These are phyloP conservation scores for Candida sojae DNA, from an alignment of 1,139 yeast genomes.

Conservation along the genomic window DNA sequence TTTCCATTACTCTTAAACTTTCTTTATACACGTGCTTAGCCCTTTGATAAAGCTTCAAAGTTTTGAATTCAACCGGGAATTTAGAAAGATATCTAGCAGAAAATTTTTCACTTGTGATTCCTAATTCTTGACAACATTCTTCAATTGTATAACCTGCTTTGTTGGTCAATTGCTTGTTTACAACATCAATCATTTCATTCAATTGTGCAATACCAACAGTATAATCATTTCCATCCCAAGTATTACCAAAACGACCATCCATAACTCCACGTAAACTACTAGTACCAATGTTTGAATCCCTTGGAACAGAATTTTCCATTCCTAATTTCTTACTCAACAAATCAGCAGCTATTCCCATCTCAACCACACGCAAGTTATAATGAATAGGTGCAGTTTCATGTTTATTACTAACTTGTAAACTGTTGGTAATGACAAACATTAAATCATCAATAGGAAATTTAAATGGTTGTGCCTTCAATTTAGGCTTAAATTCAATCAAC, in stretches of 20 bases:
- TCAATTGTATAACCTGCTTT: constrained; percentile 50
- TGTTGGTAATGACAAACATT: constrained; percentile 63
- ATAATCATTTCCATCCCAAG: constrained; percentile 51
- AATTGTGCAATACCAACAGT: constrained; percentile 47
- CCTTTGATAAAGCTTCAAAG: constrained; percentile 58
- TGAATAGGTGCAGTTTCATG: constrained; percentile 70
- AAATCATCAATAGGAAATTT: constrained; percentile 53
- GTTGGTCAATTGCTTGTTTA: constrained; percentile 27
- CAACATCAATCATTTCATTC: constrained; percentile 38
- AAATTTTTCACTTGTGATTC: constrained; percentile 45
- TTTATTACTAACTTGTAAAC: constrained; percentile 63
- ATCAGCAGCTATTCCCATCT: constrained; percentile 65
- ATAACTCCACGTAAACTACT: constrained; percentile 61
- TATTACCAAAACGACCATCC: constrained; percentile 46
- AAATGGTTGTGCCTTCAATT: constrained; percentile 57
- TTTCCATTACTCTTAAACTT: constrained; percentile 58
- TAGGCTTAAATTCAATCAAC: constrained; percentile 63
- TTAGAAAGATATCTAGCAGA: constrained; percentile 46
- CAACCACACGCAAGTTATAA: constrained; percentile 72
- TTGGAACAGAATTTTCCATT: constrained; percentile 32
- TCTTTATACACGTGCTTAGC: constrained; percentile 68
- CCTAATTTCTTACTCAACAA: constrained; percentile 52
- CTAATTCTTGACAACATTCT: constrained; percentile 49
- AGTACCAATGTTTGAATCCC: constrained; percentile 57
- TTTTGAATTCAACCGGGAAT: constrained; percentile 59